Conservation (phyloP, 208 protist genomes). For the Trypanosoma brucei region DNA sequence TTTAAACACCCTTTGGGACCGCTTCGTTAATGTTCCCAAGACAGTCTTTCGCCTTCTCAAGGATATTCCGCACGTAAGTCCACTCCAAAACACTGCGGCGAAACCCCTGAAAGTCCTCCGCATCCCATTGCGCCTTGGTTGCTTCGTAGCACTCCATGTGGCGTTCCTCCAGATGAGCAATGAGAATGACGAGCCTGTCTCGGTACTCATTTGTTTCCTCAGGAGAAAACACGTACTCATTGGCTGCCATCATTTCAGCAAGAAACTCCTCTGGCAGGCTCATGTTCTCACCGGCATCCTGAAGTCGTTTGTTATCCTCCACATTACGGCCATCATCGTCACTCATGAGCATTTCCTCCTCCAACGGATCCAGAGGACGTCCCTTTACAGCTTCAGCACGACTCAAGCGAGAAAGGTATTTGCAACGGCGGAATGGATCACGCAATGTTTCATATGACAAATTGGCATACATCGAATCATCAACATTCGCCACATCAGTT, state of each 20-base stretch:
- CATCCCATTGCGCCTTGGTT: constrained; percentile 35
- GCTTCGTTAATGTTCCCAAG: background rate
- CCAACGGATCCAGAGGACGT: constrained; percentile 31
- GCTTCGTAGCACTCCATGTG: constrained; percentile 46
- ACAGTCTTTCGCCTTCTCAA: constrained; percentile 48
- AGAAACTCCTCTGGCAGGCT: constrained; percentile 60
- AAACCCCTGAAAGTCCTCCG: constrained; percentile 33
- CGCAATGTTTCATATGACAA: constrained; percentile 67
- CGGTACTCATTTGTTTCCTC: constrained; percentile 39
- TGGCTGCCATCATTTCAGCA: constrained; percentile 66
- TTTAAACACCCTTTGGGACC: background rate
- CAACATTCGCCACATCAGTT: constrained; percentile 7
- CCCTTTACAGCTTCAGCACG: constrained; percentile 41
- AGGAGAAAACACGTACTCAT: constrained; percentile 68
- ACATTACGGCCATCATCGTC: constrained; percentile 41
- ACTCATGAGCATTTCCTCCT: constrained; percentile 58
- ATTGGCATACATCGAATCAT: constrained; percentile 70
- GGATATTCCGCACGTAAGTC: constrained; percentile 75
- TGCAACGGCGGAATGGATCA: constrained; percentile 71
- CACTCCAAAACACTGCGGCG: constrained; percentile 54
- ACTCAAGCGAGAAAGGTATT: constrained; percentile 56
- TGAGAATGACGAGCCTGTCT: constrained; percentile 44
- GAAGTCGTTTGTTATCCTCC: constrained; percentile 20
- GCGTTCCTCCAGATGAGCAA: constrained; percentile 60
- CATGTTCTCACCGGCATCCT: constrained; percentile 19